Conservation (phyloP, 176 grass and related monocot species). For the Eragrostis nindensis region DNA sequence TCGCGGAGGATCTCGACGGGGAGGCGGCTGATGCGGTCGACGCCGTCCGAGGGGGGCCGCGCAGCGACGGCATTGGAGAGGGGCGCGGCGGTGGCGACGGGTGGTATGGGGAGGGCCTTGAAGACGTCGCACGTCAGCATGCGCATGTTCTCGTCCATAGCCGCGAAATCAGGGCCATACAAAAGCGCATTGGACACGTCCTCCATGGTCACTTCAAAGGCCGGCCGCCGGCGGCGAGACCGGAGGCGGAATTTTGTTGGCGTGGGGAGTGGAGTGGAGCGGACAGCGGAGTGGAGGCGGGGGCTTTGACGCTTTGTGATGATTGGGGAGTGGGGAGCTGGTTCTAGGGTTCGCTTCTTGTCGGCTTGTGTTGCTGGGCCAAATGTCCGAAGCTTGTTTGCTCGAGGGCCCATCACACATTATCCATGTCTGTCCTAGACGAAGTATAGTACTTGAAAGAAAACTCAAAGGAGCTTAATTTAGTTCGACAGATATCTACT, state of each 20-base stretch:
- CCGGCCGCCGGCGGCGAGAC: background rate
- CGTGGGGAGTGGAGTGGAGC: background rate
- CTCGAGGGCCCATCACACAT: background rate
- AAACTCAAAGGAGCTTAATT: too few relatives aligned
- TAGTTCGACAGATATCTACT: too few relatives aligned
- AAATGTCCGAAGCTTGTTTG: background rate
- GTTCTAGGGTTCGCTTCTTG: background rate
- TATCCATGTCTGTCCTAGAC: too few relatives aligned
- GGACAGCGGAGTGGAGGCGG: too few relatives aligned
- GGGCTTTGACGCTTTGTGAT: background rate
- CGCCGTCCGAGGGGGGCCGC: background rate
- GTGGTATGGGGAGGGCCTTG: background rate
- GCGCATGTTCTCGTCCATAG: background rate
- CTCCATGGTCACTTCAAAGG: background rate
- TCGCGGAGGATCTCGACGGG: background rate
- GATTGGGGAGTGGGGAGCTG: background rate
- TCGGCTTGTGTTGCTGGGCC: background rate
- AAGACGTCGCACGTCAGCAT: background rate
- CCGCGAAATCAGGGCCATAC: background rate
- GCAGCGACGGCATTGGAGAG: background rate
- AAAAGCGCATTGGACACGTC: background rate
- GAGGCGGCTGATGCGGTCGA: conserved; percentile 19
- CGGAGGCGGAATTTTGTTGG: background rate
- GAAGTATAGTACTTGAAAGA: too few relatives aligned
- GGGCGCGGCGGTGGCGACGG: background rate